Evolutionary conservation across 73 alveolate genomes (phyloP).

Genomic region (Paramecium sonneborni): DNA sequence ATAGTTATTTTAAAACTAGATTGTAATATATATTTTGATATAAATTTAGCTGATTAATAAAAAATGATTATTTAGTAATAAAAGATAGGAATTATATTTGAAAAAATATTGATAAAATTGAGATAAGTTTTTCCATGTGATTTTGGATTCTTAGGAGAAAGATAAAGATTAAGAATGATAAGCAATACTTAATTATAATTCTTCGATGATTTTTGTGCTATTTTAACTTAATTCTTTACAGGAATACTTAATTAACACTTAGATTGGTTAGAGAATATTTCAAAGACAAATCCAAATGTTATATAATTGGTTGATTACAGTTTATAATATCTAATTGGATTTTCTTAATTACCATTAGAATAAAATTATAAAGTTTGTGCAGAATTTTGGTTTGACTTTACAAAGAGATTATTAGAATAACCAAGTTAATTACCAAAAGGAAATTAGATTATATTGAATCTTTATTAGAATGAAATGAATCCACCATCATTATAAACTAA

Average conservation of each 20-base stretch:
- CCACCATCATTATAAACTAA: conserved; percentile 54
- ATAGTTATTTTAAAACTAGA: conserved; percentile 12
- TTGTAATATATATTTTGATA: neutral
- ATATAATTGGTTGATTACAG: conserved; percentile 43
- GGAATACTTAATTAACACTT: conserved; percentile 61
- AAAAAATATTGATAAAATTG: conserved; percentile 70
- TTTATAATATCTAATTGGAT: conserved; percentile 69
- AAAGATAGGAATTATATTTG: conserved; percentile 75
- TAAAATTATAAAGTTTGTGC: conserved; percentile 82
- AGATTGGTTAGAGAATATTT: conserved; percentile 60
- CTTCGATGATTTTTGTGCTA: conserved; percentile 35
- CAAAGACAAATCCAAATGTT: neutral
- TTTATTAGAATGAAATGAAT: conserved; percentile 2
- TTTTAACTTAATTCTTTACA: conserved; percentile 30
- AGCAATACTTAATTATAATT: conserved; percentile 50
- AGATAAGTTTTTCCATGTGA: conserved; percentile 69
- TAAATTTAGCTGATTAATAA: neutral
- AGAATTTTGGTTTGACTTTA: conserved; percentile 82
- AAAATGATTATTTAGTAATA: conserved; percentile 51
- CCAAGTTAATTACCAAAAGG: conserved; percentile 66
- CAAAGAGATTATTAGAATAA: conserved; percentile 67
- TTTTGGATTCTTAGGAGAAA: conserved; percentile 48
- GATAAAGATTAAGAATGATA: conserved; percentile 40
- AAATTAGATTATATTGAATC: conserved; percentile 45
- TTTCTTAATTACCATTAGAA: conserved; percentile 77